phyloP scores from a whole-genome alignment of 2,329 filamentous ascomycete genomes.

The Colletotrichum lini region DNA sequence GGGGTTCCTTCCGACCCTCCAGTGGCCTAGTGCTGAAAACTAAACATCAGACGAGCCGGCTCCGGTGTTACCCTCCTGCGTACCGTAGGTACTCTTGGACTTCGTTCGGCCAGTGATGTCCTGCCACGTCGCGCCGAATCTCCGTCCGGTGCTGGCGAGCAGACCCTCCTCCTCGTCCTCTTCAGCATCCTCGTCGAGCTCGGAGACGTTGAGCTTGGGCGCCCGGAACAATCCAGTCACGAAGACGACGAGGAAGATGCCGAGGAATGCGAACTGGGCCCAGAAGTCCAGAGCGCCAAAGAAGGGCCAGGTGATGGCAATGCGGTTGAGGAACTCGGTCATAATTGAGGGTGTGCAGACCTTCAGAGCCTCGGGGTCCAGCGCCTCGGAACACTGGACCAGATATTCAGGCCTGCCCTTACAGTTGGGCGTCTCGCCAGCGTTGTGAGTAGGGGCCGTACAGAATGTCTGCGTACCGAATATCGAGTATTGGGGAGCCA shows the following conservation, averaged over 20 bases:
- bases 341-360: slow-evolving; percentile 94
- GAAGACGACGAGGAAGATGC: slow-evolving; percentile 86
- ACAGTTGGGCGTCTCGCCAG: slow-evolving; percentile 82
- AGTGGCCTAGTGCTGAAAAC: not conserved
- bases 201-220: slow-evolving; percentile 81
- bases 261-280: slow-evolving; percentile 94
- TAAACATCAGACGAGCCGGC: slow-evolving; percentile 30
- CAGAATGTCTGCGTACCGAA: slow-evolving; percentile 97
- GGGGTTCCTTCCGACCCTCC: not conserved
- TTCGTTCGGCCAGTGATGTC: slow-evolving; percentile 77
- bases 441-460: slow-evolving; percentile 72
- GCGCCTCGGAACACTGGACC: slow-evolving; percentile 84
- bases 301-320: slow-evolving; percentile 94
- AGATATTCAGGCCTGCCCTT: slow-evolving; percentile 78
- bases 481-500: slow-evolving; percentile 95
- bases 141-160: slow-evolving; percentile 83
- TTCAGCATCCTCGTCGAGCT: slow-evolving; percentile 90
- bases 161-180: slow-evolving; percentile 95
- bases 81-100: slow-evolving; percentile 42
- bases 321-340: slow-evolving; percentile 92
- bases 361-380: slow-evolving; percentile 77
- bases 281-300: slow-evolving; percentile 96
- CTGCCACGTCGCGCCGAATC: slow-evolving; percentile 90
- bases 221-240: slow-evolving; percentile 84
- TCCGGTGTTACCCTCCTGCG: slow-evolving; percentile 25